Evolutionary conservation across 208 protist genomes (phyloP), one percentile per base, ranked within the genome.

Genomic region (Wallacemonas sp.): DNA sequence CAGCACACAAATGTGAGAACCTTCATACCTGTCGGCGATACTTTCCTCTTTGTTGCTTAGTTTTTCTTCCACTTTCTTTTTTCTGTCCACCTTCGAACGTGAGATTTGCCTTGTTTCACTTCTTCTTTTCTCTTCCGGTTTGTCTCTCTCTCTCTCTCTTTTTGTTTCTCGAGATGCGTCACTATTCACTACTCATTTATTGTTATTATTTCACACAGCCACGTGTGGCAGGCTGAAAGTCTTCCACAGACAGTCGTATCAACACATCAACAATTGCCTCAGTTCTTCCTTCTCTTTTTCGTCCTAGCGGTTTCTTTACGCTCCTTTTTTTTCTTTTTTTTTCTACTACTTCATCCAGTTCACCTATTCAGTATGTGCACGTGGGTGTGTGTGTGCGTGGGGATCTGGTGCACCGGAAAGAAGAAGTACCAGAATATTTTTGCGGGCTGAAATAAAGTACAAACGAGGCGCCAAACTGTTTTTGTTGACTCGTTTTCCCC

Each of bases 31-130:
- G 6, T 41, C 36, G 9, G 14, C 14, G 36, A 6, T 41, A 17
- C 14, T 41, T 41, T 14, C 36, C 36, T 14, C 36, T 14, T 6
- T 41, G 6, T 41, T 14, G 36, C 36, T 41, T 14, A 41, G 9
- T 14, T 19, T 64, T 46, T 36, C 12, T 27, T 4, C n/a, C 26
- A 51, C 15, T 64, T 21, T 51, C 51, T 34, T 34, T 64, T 64
- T 51, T 64, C 44, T 64, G 22, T 64, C 39, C 27, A 17, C 11
- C 4, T 5, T 24, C 11, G 5, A 53, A 21, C 8, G 8, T 44
- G 8, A 38, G 4, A 15, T 44, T 30, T 19, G 5, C 30, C 9
- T 41, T 47, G 11, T 41, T 30, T 28, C 28, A 45, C 8, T 26
- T 22, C 28, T 44, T 3, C 26, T 15, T 42, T 14, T 62, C 9